Base-by-base conservation (phyloP, 2,329 filamentous ascomycete species). In the Coniochaeta prunicola region DNA sequence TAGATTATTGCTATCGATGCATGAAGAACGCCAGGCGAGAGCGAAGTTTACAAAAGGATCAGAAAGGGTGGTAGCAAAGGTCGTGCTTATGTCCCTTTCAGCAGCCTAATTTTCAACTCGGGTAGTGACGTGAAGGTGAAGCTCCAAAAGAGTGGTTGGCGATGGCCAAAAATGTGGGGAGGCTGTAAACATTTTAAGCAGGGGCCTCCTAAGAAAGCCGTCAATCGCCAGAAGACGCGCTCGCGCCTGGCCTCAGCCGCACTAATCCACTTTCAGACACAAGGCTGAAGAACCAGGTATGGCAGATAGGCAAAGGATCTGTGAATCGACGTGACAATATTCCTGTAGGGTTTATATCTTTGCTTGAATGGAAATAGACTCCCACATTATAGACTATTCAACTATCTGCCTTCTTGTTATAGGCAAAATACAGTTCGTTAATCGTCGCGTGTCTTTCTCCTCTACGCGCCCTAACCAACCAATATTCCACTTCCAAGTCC, bases 201-300 rank as follows among this genome's bases (percentile, higher is more conserved):
- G 57, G 65, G 68, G 67, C 71, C 71, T 66, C 45, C 45, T 50
- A 50, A 30, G 71, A 69, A 68, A 53, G 60, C n/a, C n/a, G 60
- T 61, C 67, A 66, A 66, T 56, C 9, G 33, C 69, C 70, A 70
- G 71, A 70, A 67, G 69, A 73, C 73, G 45, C 45, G 45, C 9
- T 73, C 70, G 71, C 68, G 64, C 64, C 33, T 38, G 45, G 50
- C 24, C 50, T 59, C 54, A 56, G 54, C 61, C 28, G 53, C 70
- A 68, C 72, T 74, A 73, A 60, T 57, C 72, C 72, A 28, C 57
- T 69, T 72, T 64, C 28, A 64, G 71, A 60, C 57, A 62, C 70
- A 71, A 70, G 70, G 67, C 69, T 72, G 69, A 68, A 12, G n/a
- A n/a, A n/a, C n/a, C n/a, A n/a, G n/a, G n/a, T n/a, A n/a, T n/a